A percentile compares a stretch with the other conserved stretches of the same genome.
Evolutionary conservation across 2,329 filamentous ascomycete genomes (phyloP).

Genomic region (Pseudogymnoascus verrucosus): DNA sequence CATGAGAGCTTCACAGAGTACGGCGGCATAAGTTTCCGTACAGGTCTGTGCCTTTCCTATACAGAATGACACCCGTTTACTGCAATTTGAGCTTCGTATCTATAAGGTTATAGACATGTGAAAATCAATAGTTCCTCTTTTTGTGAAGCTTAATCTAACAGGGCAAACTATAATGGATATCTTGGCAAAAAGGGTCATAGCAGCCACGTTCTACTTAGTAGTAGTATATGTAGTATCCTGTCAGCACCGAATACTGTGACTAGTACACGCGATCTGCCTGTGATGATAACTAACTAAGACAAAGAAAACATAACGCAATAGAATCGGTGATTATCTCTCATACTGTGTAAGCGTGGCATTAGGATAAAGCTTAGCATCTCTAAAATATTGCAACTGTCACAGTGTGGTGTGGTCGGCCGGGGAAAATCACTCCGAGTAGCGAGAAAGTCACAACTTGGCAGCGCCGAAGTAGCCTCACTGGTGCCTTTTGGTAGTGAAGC

Average conservation of each 20-base stretch:
- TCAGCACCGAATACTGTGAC: neutral
- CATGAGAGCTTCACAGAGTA: no score
- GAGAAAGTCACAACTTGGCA: no score
- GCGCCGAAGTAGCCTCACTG: no score
- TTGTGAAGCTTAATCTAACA: neutral
- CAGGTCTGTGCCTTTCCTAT: no score
- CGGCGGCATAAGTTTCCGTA: no score
- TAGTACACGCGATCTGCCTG: neutral
- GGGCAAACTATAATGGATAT: neutral
- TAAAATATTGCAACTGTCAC: neutral
- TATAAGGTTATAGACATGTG: neutral
- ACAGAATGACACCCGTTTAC: no score
- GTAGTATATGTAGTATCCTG: neutral
- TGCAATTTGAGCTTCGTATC: no score
- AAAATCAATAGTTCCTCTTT: neutral
- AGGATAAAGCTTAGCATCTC: neutral
- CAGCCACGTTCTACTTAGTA: neutral
- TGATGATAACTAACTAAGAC: neutral
- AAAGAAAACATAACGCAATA: neutral
- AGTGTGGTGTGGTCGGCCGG: neutral
- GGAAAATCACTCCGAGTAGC: no score
- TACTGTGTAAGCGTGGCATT: neutral
- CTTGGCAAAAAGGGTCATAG: neutral
- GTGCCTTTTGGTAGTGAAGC: no score
- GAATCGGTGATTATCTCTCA: neutral